Percentiles rank a stretch among this genome's conserved stretches.
These are phyloP conservation scores for Camillea tinctor DNA, from an alignment of 2,329 filamentous ascomycete genomes.

Conservation along the genomic window DNA sequence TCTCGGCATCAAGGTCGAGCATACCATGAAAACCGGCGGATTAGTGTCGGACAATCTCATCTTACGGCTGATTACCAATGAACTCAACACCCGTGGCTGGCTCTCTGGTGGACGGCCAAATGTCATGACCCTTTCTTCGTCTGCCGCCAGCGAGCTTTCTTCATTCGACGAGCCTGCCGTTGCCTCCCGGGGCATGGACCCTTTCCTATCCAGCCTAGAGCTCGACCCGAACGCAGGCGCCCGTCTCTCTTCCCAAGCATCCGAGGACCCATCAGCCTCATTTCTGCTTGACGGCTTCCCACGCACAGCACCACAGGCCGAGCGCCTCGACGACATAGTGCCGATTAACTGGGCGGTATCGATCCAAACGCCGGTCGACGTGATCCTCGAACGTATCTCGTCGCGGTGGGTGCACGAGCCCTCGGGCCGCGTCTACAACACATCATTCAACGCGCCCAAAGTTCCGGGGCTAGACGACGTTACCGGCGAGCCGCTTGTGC, in stretches of 20 bases:
- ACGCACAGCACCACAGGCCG: slow-evolving; percentile 78
- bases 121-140: slow-evolving; percentile 52
- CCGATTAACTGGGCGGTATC: slow-evolving; percentile 95
- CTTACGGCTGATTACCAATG: slow-evolving; percentile 85
- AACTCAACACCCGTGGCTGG: slow-evolving; percentile 85
- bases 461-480: slow-evolving; percentile 81
- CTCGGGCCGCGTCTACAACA: slow-evolving; percentile 93
- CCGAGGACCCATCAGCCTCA: slow-evolving; percentile 74
- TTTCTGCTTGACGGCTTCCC: slow-evolving; percentile 98
- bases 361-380: slow-evolving; percentile 77
- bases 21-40: slow-evolving; percentile 80
- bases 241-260: slow-evolving; percentile 42
- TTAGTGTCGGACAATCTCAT: slow-evolving; percentile 94
- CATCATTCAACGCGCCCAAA: slow-evolving; percentile 83
- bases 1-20: slow-evolving; percentile 87
- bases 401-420: slow-evolving; percentile 92
- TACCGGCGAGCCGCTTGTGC: slow-evolving; percentile 81
- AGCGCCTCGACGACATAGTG: slow-evolving; percentile 73
- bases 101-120: slow-evolving; percentile 52
- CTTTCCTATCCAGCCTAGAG: slow-evolving; percentile 41
- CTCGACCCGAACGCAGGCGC: slow-evolving; percentile 38
- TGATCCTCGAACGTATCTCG: slow-evolving; percentile 86
- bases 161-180: slow-evolving; percentile 36
- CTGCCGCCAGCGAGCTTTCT: slow-evolving; percentile 36
- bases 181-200: slow-evolving; percentile 34